Base-by-base conservation (phyloP, 2,329 filamentous ascomycete species). In the Pseudogymnoascus sp. region DNA sequence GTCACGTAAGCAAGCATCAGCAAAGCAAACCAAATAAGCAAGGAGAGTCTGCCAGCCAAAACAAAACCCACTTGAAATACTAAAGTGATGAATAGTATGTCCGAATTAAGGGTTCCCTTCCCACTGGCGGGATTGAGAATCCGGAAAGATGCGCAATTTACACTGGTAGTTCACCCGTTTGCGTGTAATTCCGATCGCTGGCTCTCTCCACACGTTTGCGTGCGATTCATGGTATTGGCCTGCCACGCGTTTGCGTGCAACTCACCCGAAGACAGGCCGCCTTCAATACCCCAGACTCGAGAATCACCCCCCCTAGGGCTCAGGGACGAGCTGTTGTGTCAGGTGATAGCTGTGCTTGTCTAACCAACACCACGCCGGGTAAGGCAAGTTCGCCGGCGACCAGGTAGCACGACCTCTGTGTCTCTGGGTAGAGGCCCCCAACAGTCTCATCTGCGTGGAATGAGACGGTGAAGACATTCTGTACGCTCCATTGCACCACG, bases 181-280 rank as follows among this genome's bases (percentile, higher is more conserved):
- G 25, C 25, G 8, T 56, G n/a, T 2, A 12, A 56, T 56, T 53
- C 14, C 47, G n/a, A 33, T 33, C n/a, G 25, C 47, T 70, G 69
- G 1, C 66, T 69, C 47, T 47, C 28, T 31, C 28, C 28, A 10
- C 38, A 7, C 69, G 4, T 23, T 23, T 12, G 42, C 42, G 18
- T 42, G 40, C 16, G 18, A 44, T 44, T 44, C 7, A 2, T 23
- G 5, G 14, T 38, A n/a, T n/a, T 70, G 69, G 1, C 68, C 68
- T 50, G 44, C 35, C 0, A 12, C 35, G 7, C 69, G 66, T 37
- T 8, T 66, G 66, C 2, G 66, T 61, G 60, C 69, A 65, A 35
- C 69, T 67, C 4, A 70, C 66, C 63, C 68, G n/a, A 61, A 65
- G 14, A 47, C 67, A 18, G 4, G 12, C 21, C 3, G 21, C 12